These are phyloP conservation scores for Botrytis galanthina DNA, from an alignment of 2,329 filamentous ascomycete genomes.

Conservation along the genomic window DNA sequence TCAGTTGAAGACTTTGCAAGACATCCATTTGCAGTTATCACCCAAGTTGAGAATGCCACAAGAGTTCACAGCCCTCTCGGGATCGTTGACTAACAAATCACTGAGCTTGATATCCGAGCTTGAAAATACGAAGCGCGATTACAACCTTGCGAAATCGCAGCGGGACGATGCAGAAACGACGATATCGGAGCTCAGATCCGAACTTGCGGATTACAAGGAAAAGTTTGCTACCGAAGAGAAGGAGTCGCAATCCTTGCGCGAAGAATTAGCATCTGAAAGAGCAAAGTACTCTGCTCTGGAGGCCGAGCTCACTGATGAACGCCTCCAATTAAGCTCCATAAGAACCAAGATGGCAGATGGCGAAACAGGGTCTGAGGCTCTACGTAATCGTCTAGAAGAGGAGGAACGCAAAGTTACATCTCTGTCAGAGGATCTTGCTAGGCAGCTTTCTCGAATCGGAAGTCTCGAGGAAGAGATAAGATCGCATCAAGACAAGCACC, in stretches of 20 bases:
- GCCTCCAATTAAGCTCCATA: constrained; percentile 65
- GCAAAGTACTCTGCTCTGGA: constrained; percentile 56
- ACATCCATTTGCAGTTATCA: constrained; percentile 58
- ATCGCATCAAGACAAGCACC: constrained; percentile 63
- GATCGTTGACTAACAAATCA: constrained; percentile 57
- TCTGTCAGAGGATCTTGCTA: constrained; percentile 68
- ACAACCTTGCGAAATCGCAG: constrained; percentile 60
- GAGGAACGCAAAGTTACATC: constrained; percentile 69
- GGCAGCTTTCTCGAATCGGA: constrained; percentile 72
- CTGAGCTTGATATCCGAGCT: constrained; percentile 59
- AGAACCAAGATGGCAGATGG: constrained; percentile 74
- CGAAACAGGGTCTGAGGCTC: constrained; percentile 76
- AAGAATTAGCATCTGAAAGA: constrained; percentile 53
- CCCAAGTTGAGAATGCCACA: constrained; percentile 52
- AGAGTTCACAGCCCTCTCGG: constrained; percentile 57
- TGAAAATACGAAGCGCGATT: constrained; percentile 58
- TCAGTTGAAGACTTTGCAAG: constrained; percentile 54
- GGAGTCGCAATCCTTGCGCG: constrained; percentile 50
- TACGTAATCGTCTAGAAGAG: constrained; percentile 72
- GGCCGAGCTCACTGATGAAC: constrained; percentile 59
- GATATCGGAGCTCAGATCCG: constrained; percentile 54
- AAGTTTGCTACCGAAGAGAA: constrained; percentile 53
- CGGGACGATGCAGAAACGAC: constrained; percentile 57
- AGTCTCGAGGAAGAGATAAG: constrained; percentile 74
- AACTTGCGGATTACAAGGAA: constrained; percentile 55